phyloP scores from a whole-genome alignment of 768 basidiomycete genomes.

The Lactarius deliciosus region DNA sequence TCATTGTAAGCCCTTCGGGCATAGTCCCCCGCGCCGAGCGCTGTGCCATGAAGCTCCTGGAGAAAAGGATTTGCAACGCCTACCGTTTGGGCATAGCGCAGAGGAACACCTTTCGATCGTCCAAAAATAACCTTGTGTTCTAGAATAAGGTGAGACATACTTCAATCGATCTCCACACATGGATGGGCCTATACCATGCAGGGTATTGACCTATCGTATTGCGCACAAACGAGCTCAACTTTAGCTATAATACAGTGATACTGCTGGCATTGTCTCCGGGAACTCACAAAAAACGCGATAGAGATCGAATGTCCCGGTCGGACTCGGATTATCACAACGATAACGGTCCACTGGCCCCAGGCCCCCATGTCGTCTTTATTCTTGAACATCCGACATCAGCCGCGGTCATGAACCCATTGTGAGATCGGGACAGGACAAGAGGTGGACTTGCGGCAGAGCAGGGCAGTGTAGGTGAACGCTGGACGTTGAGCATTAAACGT shows the following conservation, averaged over 20 bases:
- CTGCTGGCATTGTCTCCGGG: not conserved
- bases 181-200: not conserved
- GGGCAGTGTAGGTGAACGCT: no score
- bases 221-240: not conserved
- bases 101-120: not conserved
- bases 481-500: no score
- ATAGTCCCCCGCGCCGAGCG: not conserved
- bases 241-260: not conserved
- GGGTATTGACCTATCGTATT: not conserved
- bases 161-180: not conserved
- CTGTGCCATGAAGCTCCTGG: not conserved
- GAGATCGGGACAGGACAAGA: not conserved
- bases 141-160: not conserved
- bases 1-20: not conserved
- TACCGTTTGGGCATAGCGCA: conserved; percentile 1
- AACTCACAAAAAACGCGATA: not conserved
- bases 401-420: not conserved
- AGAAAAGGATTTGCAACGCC: not conserved
- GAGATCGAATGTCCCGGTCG: not conserved
- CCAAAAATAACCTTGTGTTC: not conserved
- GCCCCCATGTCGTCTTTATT: not conserved
- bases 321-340: not conserved
- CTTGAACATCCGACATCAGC: not conserved
- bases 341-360: not conserved
- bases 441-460: not conserved